These are phyloP conservation scores for Capillidium heterosporum DNA, from an alignment of 371 early-diverging fungal species.

Conservation along the genomic window DNA sequence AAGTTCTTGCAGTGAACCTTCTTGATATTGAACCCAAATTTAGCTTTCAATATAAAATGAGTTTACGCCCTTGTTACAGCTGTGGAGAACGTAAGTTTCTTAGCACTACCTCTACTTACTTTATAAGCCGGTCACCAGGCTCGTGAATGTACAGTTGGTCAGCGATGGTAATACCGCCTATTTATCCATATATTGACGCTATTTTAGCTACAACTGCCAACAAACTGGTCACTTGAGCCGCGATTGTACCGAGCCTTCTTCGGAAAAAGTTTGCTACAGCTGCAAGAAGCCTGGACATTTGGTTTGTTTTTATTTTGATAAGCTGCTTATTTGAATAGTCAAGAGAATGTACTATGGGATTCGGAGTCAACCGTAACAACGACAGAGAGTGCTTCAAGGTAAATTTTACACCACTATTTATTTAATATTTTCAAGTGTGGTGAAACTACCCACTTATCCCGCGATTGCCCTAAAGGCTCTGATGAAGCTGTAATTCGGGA, in stretches of 20 bases:
- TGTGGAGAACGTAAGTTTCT: constrained; percentile 3
- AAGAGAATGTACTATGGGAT: neutral
- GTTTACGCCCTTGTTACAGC: neutral
- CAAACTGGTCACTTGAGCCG: constrained; percentile 24
- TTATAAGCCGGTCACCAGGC: constrained; percentile 39
- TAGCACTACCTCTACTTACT: neutral
- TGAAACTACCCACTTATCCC: constrained; percentile 31
- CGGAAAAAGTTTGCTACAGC: constrained; percentile 20
- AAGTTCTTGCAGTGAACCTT: too few species aligned
- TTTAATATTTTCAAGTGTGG: constrained; percentile 1
- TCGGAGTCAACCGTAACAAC: constrained; percentile 26
- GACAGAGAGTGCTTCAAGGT: neutral
- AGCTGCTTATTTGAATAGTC: neutral
- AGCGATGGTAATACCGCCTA: neutral
- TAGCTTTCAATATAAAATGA: too few species aligned
- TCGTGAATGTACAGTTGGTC: constrained; percentile 23
- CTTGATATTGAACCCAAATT: too few species aligned
- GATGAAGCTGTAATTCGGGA: constrained; percentile 9
- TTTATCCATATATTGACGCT: neutral
- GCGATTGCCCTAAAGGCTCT: constrained; percentile 30
- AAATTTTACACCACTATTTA: neutral
- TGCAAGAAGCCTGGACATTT: constrained; percentile 4
- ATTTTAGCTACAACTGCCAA: constrained; percentile 31
- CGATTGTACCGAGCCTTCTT: constrained; percentile 24
- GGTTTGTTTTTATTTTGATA: neutral